Conservation (phyloP, 345 rosid species). For the Bruguiera parviflora region DNA sequence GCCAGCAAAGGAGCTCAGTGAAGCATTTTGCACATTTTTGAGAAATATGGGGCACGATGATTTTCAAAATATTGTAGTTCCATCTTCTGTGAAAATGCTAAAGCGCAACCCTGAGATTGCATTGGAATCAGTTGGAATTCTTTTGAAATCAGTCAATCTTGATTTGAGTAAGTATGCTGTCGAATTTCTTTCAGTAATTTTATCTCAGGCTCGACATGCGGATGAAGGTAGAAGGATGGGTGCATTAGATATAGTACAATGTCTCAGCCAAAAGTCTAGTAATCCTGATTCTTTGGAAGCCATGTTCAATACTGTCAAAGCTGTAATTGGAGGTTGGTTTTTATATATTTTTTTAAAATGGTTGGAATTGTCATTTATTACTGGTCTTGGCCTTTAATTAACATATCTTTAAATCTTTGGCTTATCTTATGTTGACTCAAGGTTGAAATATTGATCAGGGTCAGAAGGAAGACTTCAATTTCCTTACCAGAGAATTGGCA, state of each 20-base stretch:
- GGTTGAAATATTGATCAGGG: constrained; percentile 43
- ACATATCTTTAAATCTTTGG: background rate
- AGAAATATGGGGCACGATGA: constrained; percentile 62
- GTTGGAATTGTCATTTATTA: background rate
- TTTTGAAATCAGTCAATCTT: constrained; percentile 56
- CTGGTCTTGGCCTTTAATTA: background rate
- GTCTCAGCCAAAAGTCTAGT: constrained; percentile 79
- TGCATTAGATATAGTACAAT: constrained; percentile 63
- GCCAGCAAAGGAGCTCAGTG: constrained; percentile 54
- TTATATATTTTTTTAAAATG: background rate
- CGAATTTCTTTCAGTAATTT: constrained; percentile 68
- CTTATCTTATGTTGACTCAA: constrained; percentile 16
- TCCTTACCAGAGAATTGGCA: constrained; percentile 89
- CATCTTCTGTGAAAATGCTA: constrained; percentile 85
- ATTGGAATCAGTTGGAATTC: constrained; percentile 71
- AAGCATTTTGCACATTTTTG: constrained; percentile 63
- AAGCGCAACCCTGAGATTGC: constrained; percentile 97
- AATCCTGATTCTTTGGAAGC: constrained; percentile 88
- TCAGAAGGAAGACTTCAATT: constrained; percentile 92
- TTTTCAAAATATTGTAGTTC: constrained; percentile 68
- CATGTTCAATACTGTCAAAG: constrained; percentile 68
- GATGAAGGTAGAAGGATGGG: constrained; percentile 79
- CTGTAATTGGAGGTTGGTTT: constrained; percentile 77
- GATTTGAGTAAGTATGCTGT: constrained; percentile 88
- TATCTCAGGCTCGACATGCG: constrained; percentile 76